phyloP scores from a whole-genome alignment of 495 filamentous ascomycete genomes.

The Pyrenopolyporus hunteri region DNA sequence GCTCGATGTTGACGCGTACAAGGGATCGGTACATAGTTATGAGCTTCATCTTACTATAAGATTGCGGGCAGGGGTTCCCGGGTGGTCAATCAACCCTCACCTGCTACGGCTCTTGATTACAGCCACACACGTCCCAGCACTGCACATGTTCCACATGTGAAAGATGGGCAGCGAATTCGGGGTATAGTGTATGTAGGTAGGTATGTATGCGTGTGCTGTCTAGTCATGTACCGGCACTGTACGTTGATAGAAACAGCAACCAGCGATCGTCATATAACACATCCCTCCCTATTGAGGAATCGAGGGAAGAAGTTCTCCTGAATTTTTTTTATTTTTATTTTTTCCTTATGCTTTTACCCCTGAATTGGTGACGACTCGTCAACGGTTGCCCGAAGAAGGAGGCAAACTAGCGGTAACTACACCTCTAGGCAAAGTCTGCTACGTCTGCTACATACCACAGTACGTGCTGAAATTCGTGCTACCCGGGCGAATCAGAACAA shows the following conservation, averaged over 20 bases:
- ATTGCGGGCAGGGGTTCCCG: slow-evolving; percentile 36
- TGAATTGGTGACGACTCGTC: slow-evolving; percentile 22
- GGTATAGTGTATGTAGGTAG: no score
- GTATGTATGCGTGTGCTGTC: slow-evolving; percentile 17
- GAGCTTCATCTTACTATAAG: slow-evolving; percentile 39
- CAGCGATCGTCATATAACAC: slow-evolving; percentile 28
- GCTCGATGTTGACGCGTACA: slow-evolving; percentile 29
- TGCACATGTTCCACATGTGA: no score
- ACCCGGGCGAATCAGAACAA: slow-evolving; percentile 15
- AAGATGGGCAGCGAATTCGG: no score
- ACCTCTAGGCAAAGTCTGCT: slow-evolving; percentile 12
- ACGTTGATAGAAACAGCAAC: slow-evolving; percentile 2
- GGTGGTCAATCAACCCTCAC: slow-evolving; percentile 28
- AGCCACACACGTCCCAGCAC: slow-evolving; percentile 22
- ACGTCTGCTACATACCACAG: background rate
- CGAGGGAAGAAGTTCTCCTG: slow-evolving; percentile 20
- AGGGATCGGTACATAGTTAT: slow-evolving; percentile 38
- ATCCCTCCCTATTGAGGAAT: slow-evolving; percentile 18
- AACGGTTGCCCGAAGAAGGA: slow-evolving; percentile 10
- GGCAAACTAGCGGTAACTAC: slow-evolving; percentile 36
- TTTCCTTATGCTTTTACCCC: no score
- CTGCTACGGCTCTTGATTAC: slow-evolving; percentile 22
- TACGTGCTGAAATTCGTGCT: slow-evolving; percentile 17
- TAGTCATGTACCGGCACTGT: slow-evolving; percentile 25
- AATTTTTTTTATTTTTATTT: no score